Evolutionary conservation across 495 filamentous ascomycete genomes (phyloP).

Genomic region (Daldinia childiae): DNA sequence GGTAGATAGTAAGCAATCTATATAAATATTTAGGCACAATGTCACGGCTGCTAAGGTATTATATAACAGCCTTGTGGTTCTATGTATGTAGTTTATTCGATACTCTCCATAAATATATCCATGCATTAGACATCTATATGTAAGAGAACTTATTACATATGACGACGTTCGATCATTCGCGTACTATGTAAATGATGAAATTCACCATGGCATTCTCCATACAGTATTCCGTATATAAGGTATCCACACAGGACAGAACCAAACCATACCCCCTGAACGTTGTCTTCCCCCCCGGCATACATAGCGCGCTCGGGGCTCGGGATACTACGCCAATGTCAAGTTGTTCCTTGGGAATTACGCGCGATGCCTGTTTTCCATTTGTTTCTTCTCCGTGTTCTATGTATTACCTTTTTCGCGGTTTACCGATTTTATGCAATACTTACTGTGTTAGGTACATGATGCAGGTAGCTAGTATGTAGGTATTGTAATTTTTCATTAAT

Average conservation of each 20-base stretch:
- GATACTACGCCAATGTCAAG: neutral
- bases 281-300: too few relatives aligned
- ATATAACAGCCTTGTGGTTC: too few relatives aligned
- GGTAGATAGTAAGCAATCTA: neutral
- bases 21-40: conserved; percentile 24
- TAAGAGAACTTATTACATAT: neutral
- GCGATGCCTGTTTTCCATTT: conserved; percentile 2
- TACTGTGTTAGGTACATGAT: too few relatives aligned
- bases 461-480: too few relatives aligned
- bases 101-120: neutral
- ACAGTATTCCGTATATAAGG: too few relatives aligned
- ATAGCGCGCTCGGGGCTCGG: neutral
- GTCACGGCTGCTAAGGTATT: neutral
- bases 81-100: neutral
- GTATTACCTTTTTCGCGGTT: neutral
- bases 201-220: neutral
- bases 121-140: neutral
- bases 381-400: neutral
- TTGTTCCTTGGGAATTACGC: neutral
- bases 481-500: neutral
- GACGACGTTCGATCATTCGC: neutral
- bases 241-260: neutral
- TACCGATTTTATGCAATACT: neutral
- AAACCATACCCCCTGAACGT: neutral
- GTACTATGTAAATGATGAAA: neutral